A percentile compares a stretch with the other conserved stretches of the same genome.
phyloP scores from a whole-genome alignment of 2,329 filamentous ascomycete species.

The Septoria linicola region DNA sequence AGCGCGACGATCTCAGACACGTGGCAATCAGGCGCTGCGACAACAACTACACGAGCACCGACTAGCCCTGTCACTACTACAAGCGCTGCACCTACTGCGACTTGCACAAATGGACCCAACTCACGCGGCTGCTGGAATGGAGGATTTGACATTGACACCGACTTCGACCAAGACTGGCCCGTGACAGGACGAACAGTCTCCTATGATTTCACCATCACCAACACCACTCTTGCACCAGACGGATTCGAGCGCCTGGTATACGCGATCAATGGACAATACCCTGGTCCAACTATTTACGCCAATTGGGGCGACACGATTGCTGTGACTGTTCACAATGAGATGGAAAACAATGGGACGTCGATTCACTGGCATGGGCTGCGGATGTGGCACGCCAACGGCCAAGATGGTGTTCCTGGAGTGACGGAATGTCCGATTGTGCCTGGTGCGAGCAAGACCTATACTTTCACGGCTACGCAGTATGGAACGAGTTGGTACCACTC shows the following conservation, averaged over 20 bases:
- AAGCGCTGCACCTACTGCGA: constrained; percentile 23
- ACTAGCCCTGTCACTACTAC: constrained; percentile 24
- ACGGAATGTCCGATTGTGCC: constrained; percentile 51
- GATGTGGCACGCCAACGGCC: constrained; percentile 55
- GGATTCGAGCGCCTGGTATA: constrained; percentile 38
- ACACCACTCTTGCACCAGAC: constrained; percentile 48
- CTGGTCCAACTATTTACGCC: constrained; percentile 48
- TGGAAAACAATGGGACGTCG: constrained; percentile 57
- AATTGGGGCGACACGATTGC: constrained; percentile 41
- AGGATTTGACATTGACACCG: constrained; percentile 36
- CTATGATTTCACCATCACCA: constrained; percentile 38
- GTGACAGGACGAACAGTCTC: constrained; percentile 36
- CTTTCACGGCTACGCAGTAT: constrained; percentile 54
- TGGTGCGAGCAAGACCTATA: constrained; percentile 56
- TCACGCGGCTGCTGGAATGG: constrained; percentile 33
- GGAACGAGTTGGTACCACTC: constrained; percentile 51
- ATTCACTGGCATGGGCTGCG: constrained; percentile 65
- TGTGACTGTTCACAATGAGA: constrained; percentile 58
- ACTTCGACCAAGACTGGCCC: constrained; percentile 38
- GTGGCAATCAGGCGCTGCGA: constrained; percentile 37
- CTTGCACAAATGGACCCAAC: constrained; percentile 34
- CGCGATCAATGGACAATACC: constrained; percentile 63
- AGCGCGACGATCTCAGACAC: constrained; percentile 40
- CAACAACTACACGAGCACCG: constrained; percentile 20
- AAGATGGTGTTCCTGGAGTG: constrained; percentile 57